Percentiles rank a stretch among this genome's conserved stretches.
Conservation (phyloP, 2,329 filamentous ascomycete species). For the Sarocladium brachiariae region DNA sequence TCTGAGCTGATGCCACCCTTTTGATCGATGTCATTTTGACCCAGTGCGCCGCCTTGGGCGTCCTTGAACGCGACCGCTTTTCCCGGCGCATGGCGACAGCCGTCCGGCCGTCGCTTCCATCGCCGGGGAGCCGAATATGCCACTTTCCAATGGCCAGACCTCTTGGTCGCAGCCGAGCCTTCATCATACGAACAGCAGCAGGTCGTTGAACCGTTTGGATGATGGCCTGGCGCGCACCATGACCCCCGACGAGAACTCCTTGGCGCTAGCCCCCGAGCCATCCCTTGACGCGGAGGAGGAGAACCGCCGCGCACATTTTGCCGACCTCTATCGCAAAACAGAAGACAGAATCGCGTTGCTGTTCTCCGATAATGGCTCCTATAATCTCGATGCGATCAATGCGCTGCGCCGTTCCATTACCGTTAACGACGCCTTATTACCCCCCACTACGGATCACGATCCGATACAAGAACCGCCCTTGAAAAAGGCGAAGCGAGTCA, state of each 20-base stretch:
- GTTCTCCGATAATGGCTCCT: constrained; percentile 55
- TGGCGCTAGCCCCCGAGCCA: constrained; percentile 54
- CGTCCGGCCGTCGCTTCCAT: constrained; percentile 40
- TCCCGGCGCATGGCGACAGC: constrained; percentile 49
- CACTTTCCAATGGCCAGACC: constrained; percentile 59
- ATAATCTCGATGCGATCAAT: constrained; percentile 47
- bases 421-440: constrained; percentile 34
- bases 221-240: constrained; percentile 46
- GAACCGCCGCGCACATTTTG: constrained; percentile 65
- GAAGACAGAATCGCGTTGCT: constrained; percentile 71
- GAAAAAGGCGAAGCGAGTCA: constrained; percentile 70
- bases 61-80: constrained; percentile 45
- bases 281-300: constrained; percentile 58
- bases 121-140: constrained; percentile 51
- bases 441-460: constrained; percentile 51
- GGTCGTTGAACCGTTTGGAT: constrained; percentile 52
- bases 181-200: constrained; percentile 38
- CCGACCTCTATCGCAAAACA: constrained; percentile 67
- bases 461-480: constrained; percentile 53
- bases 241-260: constrained; percentile 43
- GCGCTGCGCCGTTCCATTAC: constrained; percentile 39
- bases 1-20: constrained; percentile 47
- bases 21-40: constrained; percentile 44
- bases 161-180: constrained; percentile 55
- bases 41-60: constrained; percentile 36